Evolutionary conservation across 1,284 basidiomycete species (phyloP), one percentile per base, ranked within the genome.

Genomic region (Taiwanofungus camphoratus): DNA sequence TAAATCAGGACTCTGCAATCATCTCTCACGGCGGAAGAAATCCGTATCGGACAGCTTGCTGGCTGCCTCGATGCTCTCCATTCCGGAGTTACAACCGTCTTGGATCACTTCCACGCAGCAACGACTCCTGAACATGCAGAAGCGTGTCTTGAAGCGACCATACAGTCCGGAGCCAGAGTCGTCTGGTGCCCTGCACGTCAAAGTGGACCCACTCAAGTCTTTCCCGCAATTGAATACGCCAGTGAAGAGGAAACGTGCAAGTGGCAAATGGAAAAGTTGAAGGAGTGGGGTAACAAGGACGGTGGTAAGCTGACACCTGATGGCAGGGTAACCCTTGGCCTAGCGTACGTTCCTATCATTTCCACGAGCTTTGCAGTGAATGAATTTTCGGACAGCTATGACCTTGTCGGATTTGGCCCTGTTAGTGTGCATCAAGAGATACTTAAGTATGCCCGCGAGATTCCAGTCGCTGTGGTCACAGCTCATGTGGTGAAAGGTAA

Each of bases 41-140:
- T 61, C 23, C 54, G 52, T 36, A 57, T 61, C 27, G 60, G 63
- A 15, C 56, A 60, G 38, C 57, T 65, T 31, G 58, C 60, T 1
- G 63, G 62, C 7, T 57, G 58, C 31, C 57, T 63, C 41, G 62
- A 65, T 35, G 62, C 62, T 3, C 52, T 64, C 30, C 57, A 62
- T 44, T 56, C 56, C 22, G 60, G 62, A 33, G 61, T 62, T 15
- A 62, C 61, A 18, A 60, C 63, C 30, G 42, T 64, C 39, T 48
- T 64, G 13, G 63, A 65, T 49, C 63, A 65, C 48, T 62, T 61
- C 51, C 62, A 63, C 44, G 56, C 55, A 9, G 56, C 59, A 5
- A 50, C 54, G 44, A 53, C 55, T 3, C 55, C 55, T 5, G 59
- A 53, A 41, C 59, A 61, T 45, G 55, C 55, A n/a, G 53, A 60